phyloP scores from a whole-genome alignment of 352 stramenopile genomes.

The Phytopythium chamaehyphon region DNA sequence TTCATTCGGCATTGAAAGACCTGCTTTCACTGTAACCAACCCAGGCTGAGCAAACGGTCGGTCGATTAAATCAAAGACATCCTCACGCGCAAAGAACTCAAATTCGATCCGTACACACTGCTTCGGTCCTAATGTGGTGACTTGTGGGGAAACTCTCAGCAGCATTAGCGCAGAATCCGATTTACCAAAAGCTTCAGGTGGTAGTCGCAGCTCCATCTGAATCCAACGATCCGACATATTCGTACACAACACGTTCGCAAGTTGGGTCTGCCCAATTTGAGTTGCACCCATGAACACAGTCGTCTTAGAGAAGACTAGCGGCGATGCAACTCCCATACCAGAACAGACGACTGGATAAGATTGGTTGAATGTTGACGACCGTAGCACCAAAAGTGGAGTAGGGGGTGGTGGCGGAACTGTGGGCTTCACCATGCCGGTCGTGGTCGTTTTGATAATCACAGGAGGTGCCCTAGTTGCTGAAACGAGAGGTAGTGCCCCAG shows the following conservation, averaged over 20 bases:
- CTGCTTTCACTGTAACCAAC: background rate
- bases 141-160: conserved; percentile 59
- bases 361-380: conserved; percentile 35
- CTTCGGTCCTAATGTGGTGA: conserved; percentile 40
- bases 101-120: conserved; percentile 72
- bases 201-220: conserved; percentile 24
- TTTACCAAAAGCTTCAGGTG: conserved; percentile 14
- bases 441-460: background rate
- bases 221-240: conserved; percentile 27
- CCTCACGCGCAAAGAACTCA: conserved; percentile 55
- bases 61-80: conserved; percentile 32
- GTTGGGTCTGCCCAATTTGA: conserved; percentile 31
- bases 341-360: conserved; percentile 28
- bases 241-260: conserved; percentile 19
- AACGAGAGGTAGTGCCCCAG: conserved; percentile 5
- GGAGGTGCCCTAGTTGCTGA: background rate
- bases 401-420: conserved; percentile 4
- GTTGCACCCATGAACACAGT: conserved; percentile 32
- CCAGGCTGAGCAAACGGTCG: conserved; percentile 8
- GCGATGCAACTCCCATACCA: conserved; percentile 19
- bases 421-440: conserved; percentile 4
- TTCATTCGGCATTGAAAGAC: background rate
- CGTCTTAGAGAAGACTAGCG: conserved; percentile 30
- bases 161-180: conserved; percentile 4
- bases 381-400: conserved; percentile 21